phyloP scores from a whole-genome alignment of 2,329 filamentous ascomycete genomes.

The Ramichloridium luteum region DNA sequence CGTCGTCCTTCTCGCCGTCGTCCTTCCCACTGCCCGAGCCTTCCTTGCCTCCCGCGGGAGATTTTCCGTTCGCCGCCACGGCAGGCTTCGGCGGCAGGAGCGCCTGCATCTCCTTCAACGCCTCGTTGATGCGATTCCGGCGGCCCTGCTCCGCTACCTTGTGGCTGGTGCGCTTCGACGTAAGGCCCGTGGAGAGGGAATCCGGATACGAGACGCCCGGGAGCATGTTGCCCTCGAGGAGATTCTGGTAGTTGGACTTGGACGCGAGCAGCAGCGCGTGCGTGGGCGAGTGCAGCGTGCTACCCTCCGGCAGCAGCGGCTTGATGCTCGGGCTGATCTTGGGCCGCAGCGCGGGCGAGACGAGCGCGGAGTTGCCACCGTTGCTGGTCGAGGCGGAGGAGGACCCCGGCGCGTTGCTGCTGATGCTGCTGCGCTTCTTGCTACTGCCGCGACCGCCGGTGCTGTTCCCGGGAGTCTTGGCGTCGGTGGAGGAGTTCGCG shows the following conservation, averaged over 20 bases:
- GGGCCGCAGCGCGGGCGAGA: conserved; percentile 75
- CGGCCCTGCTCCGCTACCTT: conserved; percentile 96
- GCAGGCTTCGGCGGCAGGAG: conserved; percentile 53
- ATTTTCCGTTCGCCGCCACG: conserved; percentile 16
- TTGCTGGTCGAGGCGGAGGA: not conserved
- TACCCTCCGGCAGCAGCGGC: conserved; percentile 63
- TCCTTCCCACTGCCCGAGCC: conserved; percentile 5
- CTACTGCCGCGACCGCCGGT: conserved; percentile 31
- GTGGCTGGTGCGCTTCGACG: conserved; percentile 91
- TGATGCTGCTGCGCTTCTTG: conserved; percentile 55
- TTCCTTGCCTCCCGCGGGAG: not conserved
- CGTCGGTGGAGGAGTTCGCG: conserved; percentile 15
- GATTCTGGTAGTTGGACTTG: conserved; percentile 97
- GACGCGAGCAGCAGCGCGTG: conserved; percentile 70
- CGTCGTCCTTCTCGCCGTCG: conserved; percentile 25
- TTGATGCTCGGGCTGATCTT: conserved; percentile 92
- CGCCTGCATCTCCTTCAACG: conserved; percentile 78
- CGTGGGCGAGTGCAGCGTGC: conserved; percentile 44
- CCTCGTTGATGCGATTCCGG: conserved; percentile 87
- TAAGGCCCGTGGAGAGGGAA: conserved; percentile 82
- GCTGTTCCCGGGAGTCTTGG: too few species aligned
- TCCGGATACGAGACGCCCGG: conserved; percentile 59
- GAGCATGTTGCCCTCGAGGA: conserved; percentile 81
- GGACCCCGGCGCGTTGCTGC: conserved; percentile 2
- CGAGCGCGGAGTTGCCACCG: conserved; percentile 53